Percentiles rank a stretch among this genome's conserved stretches.
phyloP scores from a whole-genome alignment of 768 basidiomycete species.

The Psilocybe sp. region DNA sequence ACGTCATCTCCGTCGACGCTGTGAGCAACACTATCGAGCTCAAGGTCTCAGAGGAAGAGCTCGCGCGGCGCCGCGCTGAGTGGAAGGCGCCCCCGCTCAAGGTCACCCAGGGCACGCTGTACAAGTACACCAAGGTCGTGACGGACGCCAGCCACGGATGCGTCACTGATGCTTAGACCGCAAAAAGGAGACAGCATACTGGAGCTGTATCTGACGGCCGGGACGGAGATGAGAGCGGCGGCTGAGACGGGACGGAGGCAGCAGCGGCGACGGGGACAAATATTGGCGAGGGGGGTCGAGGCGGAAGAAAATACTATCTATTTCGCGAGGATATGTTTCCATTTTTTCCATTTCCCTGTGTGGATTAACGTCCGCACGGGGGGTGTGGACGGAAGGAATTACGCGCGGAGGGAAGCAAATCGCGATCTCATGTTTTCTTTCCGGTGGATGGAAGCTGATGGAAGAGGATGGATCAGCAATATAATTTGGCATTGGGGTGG shows the following conservation, averaged over 20 bases:
- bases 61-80: constrained; percentile 61
- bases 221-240: background rate
- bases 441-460: too few species aligned
- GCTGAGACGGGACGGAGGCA: constrained; percentile 2
- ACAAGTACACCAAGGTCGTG: constrained; percentile 87
- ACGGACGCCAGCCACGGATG: constrained; percentile 92
- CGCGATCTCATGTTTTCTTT: background rate
- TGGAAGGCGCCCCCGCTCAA: constrained; percentile 90
- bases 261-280: background rate
- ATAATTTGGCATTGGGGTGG: too few species aligned
- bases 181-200: too few species aligned
- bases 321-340: constrained; percentile 1
- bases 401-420: too few species aligned
- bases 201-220: too few species aligned
- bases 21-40: constrained; percentile 81
- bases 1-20: constrained; percentile 85
- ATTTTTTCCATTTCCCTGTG: background rate
- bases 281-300: too few species aligned
- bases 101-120: constrained; percentile 76
- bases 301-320: too few species aligned
- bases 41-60: constrained; percentile 73
- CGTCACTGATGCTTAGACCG: constrained; percentile 70
- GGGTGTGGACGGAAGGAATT: background rate
- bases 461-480: too few species aligned
- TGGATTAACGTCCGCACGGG: constrained; percentile 1